Evolutionary conservation across 441 rosid genomes (phyloP).

Genomic region (Adansonia madagascariensis): DNA sequence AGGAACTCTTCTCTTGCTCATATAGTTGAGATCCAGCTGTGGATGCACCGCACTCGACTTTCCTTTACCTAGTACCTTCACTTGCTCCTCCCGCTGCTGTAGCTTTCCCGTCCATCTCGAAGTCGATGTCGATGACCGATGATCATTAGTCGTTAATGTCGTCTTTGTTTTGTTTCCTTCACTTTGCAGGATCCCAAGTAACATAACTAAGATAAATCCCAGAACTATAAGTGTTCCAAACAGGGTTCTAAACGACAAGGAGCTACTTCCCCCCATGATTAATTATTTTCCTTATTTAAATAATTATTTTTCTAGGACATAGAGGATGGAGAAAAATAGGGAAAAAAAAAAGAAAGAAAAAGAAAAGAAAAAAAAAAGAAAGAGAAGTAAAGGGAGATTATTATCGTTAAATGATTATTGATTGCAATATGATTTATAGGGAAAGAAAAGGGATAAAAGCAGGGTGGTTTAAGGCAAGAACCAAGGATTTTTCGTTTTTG

Average conservation of each 20-base stretch:
- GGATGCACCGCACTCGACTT: constrained; percentile 40
- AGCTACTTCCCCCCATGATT: constrained; percentile 30
- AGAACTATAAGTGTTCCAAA: constrained; percentile 32
- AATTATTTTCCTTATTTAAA: background rate
- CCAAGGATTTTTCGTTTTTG: too few relatives aligned
- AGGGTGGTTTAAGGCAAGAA: too few relatives aligned
- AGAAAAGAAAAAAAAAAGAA: too few relatives aligned
- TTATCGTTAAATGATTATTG: background rate
- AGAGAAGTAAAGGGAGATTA: too few relatives aligned
- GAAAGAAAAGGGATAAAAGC: too few relatives aligned
- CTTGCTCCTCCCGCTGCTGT: constrained; percentile 20
- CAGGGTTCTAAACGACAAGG: constrained; percentile 27
- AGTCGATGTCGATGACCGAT: background rate
- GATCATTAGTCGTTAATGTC: background rate
- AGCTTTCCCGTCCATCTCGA: background rate
- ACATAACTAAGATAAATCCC: constrained; percentile 39
- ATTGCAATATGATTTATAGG: too few relatives aligned
- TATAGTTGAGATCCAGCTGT: constrained; percentile 51
- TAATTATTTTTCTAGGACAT: background rate
- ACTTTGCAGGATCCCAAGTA: constrained; percentile 35
- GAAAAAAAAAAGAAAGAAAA: too few relatives aligned
- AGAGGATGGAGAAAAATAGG: too few relatives aligned
- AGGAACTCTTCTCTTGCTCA: constrained; percentile 82
- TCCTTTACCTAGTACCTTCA: constrained; percentile 28
- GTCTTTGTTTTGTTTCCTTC: constrained; percentile 29